Base-by-base conservation (phyloP, 2,329 filamentous ascomycete genomes). In the Venturia pyrina region DNA sequence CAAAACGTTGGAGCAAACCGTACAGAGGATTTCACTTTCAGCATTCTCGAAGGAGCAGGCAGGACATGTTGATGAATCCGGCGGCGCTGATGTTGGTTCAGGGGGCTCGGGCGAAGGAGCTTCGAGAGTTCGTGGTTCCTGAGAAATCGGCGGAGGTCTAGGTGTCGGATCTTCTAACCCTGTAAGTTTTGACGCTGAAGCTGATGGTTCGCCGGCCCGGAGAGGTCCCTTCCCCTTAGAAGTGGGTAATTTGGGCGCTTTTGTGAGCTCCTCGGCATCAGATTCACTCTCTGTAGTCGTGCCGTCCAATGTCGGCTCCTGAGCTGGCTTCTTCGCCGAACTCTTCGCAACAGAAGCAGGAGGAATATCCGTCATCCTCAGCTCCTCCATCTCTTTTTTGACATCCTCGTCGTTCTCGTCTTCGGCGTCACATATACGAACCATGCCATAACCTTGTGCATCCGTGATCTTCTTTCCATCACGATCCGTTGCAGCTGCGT, bases 381-480 rank as follows among this genome's bases (percentile, higher is more conserved):
- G 78, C 74, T 96, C 90, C 17, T 82, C 79, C 70, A 91, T 78
- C 75, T 96, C 89, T 40, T 83, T 80, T 71, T 83, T 80, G 21
- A 80, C 77, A 65, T 88, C 85, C 46, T 83, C 81, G 2, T 73
- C 71, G 32, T 76, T 73, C 66, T 82, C 81, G 72, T 80, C 80
- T 68, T 91, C 88, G 57, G 89, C 88, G 68, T 87, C 88, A 72
- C 91, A 95, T 0, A 95, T 85, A 70, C 85, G 89, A 68, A 93
- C 78, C 81, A 96, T 81, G 15, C 83, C 82, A 24, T 83, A 80
- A 0, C 89, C 90, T 64, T 88, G 83, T 10, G 79, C 78, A 71
- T 93, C 90, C 28, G 88, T 75, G 59, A 93, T 78, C 67, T 79
- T 82, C 64, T 79, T 83, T 0, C 89, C 88, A 70, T 91, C 81